Percentiles rank a stretch among this genome's conserved stretches.
These are phyloP conservation scores for Chaetoceros muelleri DNA, from an alignment of 108 stramenopile species.

Conservation along the genomic window DNA sequence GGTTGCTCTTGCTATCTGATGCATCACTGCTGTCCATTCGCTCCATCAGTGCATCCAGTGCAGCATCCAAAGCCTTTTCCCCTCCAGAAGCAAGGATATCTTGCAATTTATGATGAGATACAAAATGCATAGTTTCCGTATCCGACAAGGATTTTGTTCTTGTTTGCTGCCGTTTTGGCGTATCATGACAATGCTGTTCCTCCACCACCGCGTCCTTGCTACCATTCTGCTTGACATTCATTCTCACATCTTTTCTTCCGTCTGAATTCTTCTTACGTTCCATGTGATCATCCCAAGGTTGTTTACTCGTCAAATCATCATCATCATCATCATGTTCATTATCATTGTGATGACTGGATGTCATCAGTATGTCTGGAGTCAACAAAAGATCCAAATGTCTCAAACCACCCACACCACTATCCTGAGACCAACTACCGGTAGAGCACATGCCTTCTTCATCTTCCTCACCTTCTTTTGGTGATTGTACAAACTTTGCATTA, in stretches of 20 bases:
- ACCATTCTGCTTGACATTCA: neutral
- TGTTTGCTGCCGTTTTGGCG: too few species aligned
- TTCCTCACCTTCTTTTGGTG: too few species aligned
- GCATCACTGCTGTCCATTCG: neutral
- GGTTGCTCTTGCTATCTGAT: neutral
- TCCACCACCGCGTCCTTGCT: neutral
- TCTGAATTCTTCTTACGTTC: neutral
- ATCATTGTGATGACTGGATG: too few species aligned
- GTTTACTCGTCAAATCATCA: neutral
- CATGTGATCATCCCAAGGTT: neutral
- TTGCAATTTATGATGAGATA: neutral
- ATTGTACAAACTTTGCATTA: too few species aligned
- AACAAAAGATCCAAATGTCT: too few species aligned
- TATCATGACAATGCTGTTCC: neutral
- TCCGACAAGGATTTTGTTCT: neutral
- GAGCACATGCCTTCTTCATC: too few species aligned
- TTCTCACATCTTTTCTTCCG: neutral
- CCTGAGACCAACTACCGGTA: too few species aligned
- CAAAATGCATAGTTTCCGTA: neutral
- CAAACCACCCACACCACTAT: too few species aligned
- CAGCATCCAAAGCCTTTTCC: neutral
- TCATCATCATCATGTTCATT: neutral
- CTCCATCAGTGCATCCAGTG: neutral
- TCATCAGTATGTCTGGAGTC: too few species aligned
- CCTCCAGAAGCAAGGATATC: neutral